phyloP scores from a whole-genome alignment of 164 flowering plant genomes.

The Buxus sempervirens region DNA sequence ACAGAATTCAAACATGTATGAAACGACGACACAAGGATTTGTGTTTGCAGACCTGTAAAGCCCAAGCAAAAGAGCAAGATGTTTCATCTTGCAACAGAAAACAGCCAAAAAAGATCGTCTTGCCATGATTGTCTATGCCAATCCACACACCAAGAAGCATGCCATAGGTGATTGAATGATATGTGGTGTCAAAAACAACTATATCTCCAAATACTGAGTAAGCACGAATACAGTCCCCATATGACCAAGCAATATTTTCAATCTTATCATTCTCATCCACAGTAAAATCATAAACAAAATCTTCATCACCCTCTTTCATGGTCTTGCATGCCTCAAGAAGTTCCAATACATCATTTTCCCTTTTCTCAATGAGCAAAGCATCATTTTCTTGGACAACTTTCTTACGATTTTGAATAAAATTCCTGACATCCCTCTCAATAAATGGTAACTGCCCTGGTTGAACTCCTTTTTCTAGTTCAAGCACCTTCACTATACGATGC shows the following conservation, averaged over 20 bases:
- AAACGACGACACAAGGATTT: constrained; percentile 1
- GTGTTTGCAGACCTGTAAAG: constrained; percentile 45
- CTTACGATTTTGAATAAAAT: constrained; percentile 55
- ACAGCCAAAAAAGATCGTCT: constrained; percentile 48
- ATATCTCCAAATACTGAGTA: constrained; percentile 52
- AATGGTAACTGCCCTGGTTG: constrained; percentile 60
- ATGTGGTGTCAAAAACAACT: constrained; percentile 46
- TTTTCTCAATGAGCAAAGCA: constrained; percentile 42
- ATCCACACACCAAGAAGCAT: constrained; percentile 60
- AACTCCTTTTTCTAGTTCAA: constrained; percentile 64
- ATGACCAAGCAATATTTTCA: constrained; percentile 66
- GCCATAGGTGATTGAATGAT: constrained; percentile 57
- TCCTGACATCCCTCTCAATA: constrained; percentile 63
- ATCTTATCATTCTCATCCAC: constrained; percentile 51
- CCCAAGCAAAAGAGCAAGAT: constrained; percentile 52
- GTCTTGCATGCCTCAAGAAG: constrained; percentile 61
- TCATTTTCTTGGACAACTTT: constrained; percentile 57
- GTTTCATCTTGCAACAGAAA: constrained; percentile 61
- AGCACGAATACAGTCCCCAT: constrained; percentile 42
- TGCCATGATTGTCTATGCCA: constrained; percentile 65
- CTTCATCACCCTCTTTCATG: constrained; percentile 36
- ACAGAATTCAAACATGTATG: background rate
- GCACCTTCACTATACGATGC: constrained; percentile 57
- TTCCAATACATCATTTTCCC: constrained; percentile 54
- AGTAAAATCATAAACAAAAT: constrained; percentile 50